These are phyloP conservation scores for Pseudogymnoascus sp. DNA, from an alignment of 2,329 filamentous ascomycete genomes.

Conservation along the genomic window DNA sequence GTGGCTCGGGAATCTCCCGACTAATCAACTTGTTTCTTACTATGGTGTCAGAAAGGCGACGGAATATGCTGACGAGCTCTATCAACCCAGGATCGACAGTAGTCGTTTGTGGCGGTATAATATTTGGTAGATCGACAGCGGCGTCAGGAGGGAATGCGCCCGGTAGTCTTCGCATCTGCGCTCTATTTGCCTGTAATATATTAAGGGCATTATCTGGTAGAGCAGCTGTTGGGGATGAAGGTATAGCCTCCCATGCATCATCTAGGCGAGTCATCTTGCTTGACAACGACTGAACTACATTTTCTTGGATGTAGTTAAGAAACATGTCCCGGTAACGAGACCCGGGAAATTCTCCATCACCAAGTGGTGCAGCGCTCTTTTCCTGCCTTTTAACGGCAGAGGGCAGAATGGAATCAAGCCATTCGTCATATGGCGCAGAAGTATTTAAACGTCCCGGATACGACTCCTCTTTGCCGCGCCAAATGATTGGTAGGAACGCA, in stretches of 20 bases:
- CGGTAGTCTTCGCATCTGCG: neutral
- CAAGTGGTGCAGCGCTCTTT: conserved; percentile 33
- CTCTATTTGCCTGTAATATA: neutral
- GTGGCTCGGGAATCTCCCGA: conserved; percentile 28
- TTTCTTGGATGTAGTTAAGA: conserved; percentile 40
- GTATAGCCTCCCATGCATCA: conserved; percentile 7
- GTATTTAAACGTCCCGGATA: conserved; percentile 66
- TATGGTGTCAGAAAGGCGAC: conserved; percentile 51
- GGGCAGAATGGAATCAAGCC: conserved; percentile 16
- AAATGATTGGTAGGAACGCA: conserved; percentile 86
- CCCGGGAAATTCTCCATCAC: conserved; percentile 13
- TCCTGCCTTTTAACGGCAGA: conserved; percentile 39
- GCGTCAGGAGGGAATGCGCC: conserved; percentile 21
- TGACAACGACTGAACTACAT: conserved; percentile 42
- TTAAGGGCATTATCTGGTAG: neutral
- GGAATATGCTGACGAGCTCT: conserved; percentile 54
- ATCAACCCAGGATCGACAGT: conserved; percentile 35
- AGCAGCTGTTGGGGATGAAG: conserved; percentile 5
- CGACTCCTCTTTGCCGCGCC: conserved; percentile 83
- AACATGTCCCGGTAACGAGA: conserved; percentile 39
- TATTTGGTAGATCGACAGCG: conserved; percentile 18
- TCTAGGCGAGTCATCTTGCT: conserved; percentile 17
- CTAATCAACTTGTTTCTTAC: conserved; percentile 44
- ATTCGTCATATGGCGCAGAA: conserved; percentile 46
- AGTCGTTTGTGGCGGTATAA: conserved; percentile 28